These are phyloP conservation scores for Xanthoceras sorbifolium DNA, from an alignment of 345 rosid genomes.

Conservation along the genomic window DNA sequence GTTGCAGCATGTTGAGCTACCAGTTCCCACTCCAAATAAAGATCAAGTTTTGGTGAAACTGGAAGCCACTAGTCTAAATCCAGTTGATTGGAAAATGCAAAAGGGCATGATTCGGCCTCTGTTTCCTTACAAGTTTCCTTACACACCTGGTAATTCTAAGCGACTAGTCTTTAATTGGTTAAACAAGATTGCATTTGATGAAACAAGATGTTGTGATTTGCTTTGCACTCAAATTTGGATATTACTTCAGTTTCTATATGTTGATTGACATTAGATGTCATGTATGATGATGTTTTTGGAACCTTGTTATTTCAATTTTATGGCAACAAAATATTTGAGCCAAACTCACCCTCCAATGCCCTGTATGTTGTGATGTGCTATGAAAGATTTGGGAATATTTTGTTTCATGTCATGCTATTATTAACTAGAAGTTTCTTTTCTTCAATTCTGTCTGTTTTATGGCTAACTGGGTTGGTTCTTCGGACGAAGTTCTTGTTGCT, in stretches of 20 bases:
- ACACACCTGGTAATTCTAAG: constrained; percentile 58
- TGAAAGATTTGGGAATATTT: no score
- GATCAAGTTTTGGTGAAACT: constrained; percentile 60
- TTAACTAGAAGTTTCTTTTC: background rate
- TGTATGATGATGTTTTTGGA: background rate
- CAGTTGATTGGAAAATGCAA: constrained; percentile 73
- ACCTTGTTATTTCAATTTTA: background rate
- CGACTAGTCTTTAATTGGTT: background rate
- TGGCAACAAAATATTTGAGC: background rate
- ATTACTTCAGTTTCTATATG: background rate
- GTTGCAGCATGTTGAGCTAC: constrained; percentile 66
- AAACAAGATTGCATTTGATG: background rate
- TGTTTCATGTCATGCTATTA: background rate
- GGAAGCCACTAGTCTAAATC: constrained; percentile 65
- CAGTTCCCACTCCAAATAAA: constrained; percentile 45
- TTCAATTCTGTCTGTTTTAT: background rate
- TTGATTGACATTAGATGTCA: background rate
- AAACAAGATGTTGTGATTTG: background rate
- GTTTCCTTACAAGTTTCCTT: constrained; percentile 73
- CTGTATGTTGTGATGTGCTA: no score
- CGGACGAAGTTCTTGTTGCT: background rate
- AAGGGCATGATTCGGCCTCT: constrained; percentile 63
- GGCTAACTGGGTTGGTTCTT: background rate
- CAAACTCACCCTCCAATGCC: background rate
- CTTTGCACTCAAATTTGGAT: background rate